Evolutionary conservation across 768 basidiomycete genomes (phyloP), one percentile per base, ranked within the genome.

Genomic region (Agaricus bisporus): DNA sequence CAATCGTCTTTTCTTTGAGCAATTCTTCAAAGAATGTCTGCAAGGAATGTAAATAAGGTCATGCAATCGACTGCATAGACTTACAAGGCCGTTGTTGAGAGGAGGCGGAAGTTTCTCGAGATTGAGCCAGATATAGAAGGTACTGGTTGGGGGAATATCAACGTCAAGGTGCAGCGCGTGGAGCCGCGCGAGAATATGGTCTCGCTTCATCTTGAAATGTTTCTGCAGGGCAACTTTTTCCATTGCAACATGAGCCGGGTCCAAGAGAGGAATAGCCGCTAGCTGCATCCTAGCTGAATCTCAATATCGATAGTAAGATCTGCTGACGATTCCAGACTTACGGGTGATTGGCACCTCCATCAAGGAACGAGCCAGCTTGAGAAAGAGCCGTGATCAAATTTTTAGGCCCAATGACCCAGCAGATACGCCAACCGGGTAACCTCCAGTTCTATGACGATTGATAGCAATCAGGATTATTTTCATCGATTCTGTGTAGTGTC

Each of bases 91-190:
- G 62, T 91, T 91, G 71, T 93, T 91, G 41, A 97, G 65, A 6
- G 95, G 95, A 4, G 81, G 60, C 8, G 91, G 88, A 44, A 97
- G 77, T 51, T 75, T 76, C 65, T 85, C 85, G 18, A 95, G 75
- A 70, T 90, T 89, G 55, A 95, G 79, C 93, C 95, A 97, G 65
- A 97, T 83, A 69, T 98, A 97, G 71, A 97, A 98, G 2, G 95
- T 97, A 51, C 85, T 83, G 17, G 73, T 73, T 5, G 91, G 92
- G 39, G 87, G 86, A 51, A 89, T 70, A 43, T 80, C 73, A 42
- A 97, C 89, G 47, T 87, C 82, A 20, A 97, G 76, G 41, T 83
- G 86, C 52, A 98, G 78, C 37, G 80, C 75, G 54, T 83, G 80
- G 56, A 98, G 80, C n/a, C 95, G 81, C 48, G 76, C 69, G 18